These are phyloP conservation scores for Chaetomium strumarium DNA, from an alignment of 2,329 filamentous ascomycete species.

Conservation along the genomic window DNA sequence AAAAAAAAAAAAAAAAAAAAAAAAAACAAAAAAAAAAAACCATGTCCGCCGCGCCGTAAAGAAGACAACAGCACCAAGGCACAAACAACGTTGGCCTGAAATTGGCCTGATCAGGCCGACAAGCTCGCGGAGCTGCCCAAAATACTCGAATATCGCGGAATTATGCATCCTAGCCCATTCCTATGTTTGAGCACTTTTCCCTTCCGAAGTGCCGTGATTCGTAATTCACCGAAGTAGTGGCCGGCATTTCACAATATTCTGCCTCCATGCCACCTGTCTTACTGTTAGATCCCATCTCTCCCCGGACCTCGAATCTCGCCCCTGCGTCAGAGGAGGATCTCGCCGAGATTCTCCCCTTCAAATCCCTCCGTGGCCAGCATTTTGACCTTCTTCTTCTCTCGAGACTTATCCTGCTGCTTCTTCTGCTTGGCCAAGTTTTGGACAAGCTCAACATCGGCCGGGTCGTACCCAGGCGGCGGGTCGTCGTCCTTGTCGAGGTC, in stretches of 20 bases:
- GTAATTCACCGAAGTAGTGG: slow-evolving; percentile 12
- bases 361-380: slow-evolving; percentile 76
- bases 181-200: slow-evolving; percentile 1
- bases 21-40: no score
- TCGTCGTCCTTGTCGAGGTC: slow-evolving; percentile 95
- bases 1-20: no score
- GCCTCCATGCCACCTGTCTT: slow-evolving; percentile 32
- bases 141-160: slow-evolving; percentile 1
- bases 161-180: slow-evolving; percentile 1
- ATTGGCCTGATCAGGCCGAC: not conserved
- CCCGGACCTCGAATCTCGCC: not conserved
- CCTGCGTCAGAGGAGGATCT: slow-evolving; percentile 57
- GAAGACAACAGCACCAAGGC: not conserved
- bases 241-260: slow-evolving; percentile 62
- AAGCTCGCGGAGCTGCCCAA: not conserved
- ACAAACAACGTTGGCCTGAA: not conserved
- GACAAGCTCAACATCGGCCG: slow-evolving; percentile 44
- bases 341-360: slow-evolving; percentile 76
- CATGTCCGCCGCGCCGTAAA: no score
- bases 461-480: slow-evolving; percentile 61
- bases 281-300: not conserved
- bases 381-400: slow-evolving; percentile 65
- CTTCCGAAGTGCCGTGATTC: not conserved
- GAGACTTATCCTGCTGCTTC: slow-evolving; percentile 61
- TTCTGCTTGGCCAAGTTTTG: slow-evolving; percentile 67